Conservation (phyloP, 2,329 filamentous ascomycete genomes). For the Aspergillus phoenicis region DNA sequence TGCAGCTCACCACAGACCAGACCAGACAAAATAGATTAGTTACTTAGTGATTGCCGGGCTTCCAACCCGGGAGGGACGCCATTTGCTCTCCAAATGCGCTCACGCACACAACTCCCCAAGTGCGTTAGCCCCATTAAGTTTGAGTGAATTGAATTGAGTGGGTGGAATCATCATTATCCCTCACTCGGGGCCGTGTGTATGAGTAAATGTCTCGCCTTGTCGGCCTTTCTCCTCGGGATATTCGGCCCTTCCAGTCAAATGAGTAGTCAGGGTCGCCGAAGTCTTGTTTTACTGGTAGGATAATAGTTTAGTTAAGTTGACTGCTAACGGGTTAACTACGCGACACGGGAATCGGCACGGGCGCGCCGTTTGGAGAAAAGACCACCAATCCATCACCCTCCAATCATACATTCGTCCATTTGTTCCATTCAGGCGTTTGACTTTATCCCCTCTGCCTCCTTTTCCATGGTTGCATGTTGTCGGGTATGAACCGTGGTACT, state of each 20-base stretch:
- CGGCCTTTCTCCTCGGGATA: slow-evolving; percentile 18
- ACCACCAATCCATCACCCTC: too few species aligned
- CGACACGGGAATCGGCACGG: slow-evolving; percentile 31
- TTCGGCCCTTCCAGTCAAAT: not conserved
- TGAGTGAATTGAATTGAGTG: too few species aligned
- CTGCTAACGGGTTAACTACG: not conserved
- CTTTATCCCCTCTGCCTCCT: not conserved
- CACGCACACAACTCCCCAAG: not conserved
- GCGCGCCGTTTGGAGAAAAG: not conserved
- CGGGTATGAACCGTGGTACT: not conserved
- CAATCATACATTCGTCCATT: too few species aligned
- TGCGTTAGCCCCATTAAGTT: not conserved
- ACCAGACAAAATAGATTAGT: too few species aligned
- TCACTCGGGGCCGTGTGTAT: not conserved
- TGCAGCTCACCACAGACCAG: too few species aligned
- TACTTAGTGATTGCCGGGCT: too few species aligned
- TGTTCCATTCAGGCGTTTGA: too few species aligned
- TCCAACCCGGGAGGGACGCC: too few species aligned
- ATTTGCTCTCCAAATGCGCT: not conserved
- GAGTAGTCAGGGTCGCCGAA: too few species aligned
- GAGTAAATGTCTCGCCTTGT: not conserved
- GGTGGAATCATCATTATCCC: too few species aligned
- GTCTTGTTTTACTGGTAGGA: too few species aligned
- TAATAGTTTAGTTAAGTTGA: too few species aligned
- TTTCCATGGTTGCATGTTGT: not conserved